Evolutionary conservation across 805 yeast species (phyloP), one percentile per base, ranked within the genome.

Genomic region (Lipomyces spencermartinsiae): DNA sequence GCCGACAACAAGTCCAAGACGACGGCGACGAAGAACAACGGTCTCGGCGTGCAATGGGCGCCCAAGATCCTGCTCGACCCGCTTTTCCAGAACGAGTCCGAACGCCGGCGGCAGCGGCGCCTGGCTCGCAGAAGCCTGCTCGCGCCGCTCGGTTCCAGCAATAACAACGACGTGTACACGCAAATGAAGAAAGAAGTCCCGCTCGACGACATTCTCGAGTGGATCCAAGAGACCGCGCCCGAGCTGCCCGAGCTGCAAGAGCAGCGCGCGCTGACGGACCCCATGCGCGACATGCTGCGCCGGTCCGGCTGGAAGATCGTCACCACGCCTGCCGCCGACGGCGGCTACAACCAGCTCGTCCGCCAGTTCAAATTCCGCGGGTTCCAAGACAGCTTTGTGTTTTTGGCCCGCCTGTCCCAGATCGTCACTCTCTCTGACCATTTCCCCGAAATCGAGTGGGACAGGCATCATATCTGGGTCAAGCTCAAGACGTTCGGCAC

Each of bases 401-500:
- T 64, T 33, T 25, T 64, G 5, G 64, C 67, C 6, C 63, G 59
- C 22, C 22, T 64, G 31, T 64, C 64, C 16, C 64, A 64, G 53
- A 19, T 37, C n/a, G 60, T 61, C 31, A 33, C 57, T 8, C 31
- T 55, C 14, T 55, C 63, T n/a, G 51, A 33, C 8, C 63, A 64
- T 56, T 61, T 55, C 57, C 67, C 67, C 22, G 55, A 61, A 56
- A 60, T 64, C 56, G 60, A 64, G 57, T 64, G 67, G 67, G 55
- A 58, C 37, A 54, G 33, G 8, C 34, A 49, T 22, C 51, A 46
- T 22, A 60, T 64, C 33, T 61, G 55, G 54, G 37, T 64, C 14
- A 61, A 53, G 19, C 56, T 64, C 39, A 51, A 63, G 7, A 64
- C 67, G 14, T 64, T 54, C 54, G 67, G 62, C 22, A 31, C n/a